phyloP scores from a whole-genome alignment of 2,329 filamentous ascomycete genomes.

The Botryotinia calthae region DNA sequence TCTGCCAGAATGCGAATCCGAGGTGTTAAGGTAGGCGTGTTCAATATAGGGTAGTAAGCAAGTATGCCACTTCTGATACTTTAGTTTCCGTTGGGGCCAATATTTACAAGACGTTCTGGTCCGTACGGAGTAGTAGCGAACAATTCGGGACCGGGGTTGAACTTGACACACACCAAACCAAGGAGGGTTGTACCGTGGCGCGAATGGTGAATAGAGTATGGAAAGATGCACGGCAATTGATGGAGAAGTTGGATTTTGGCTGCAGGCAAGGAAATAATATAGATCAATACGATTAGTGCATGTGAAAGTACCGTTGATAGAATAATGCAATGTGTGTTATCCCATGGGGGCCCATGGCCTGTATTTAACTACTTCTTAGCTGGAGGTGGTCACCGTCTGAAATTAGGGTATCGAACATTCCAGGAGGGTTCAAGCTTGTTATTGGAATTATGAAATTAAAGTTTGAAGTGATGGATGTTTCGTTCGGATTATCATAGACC shows the following conservation, averaged over 20 bases:
- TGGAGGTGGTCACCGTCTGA: neutral
- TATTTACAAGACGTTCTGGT: neutral
- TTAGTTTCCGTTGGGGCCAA: constrained; percentile 6
- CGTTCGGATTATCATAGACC: constrained; percentile 16
- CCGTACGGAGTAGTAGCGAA: neutral
- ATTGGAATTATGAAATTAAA: constrained; percentile 6
- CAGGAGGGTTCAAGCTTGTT: constrained; percentile 15
- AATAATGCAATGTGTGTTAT: neutral
- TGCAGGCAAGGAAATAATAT: neutral
- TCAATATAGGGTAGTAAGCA: neutral
- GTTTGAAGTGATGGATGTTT: constrained; percentile 16
- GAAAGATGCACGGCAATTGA: neutral
- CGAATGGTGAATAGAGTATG: neutral
- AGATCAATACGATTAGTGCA: neutral
- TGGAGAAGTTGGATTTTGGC: neutral
- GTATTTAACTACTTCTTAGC: constrained; percentile 4
- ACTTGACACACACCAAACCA: neutral
- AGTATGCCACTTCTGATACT: constrained; percentile 1
- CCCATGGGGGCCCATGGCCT: neutral
- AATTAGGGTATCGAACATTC: neutral
- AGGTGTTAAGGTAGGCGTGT: neutral
- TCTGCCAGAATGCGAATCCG: neutral
- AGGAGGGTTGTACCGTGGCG: constrained; percentile 11
- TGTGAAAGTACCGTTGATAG: neutral
- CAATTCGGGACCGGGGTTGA: neutral